phyloP scores from a whole-genome alignment of 2,329 filamentous ascomycete genomes.

The Epichloe amarillans region DNA sequence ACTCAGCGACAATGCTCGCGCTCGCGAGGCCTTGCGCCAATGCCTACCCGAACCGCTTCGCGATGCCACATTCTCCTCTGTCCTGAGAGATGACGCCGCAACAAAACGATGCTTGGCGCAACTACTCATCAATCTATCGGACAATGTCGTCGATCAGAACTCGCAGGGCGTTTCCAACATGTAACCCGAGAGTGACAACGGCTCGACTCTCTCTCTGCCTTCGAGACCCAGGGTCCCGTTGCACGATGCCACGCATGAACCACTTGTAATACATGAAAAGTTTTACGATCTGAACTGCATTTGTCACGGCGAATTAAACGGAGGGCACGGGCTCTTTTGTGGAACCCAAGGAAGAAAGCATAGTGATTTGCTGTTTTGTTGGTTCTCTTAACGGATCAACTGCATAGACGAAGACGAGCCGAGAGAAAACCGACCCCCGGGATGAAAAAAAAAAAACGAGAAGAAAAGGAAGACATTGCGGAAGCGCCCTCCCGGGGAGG shows the following conservation, averaged over 20 bases:
- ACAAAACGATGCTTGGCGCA: constrained; percentile 97
- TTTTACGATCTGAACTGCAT: not conserved
- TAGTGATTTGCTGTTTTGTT: not conserved
- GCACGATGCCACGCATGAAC: constrained; percentile 4
- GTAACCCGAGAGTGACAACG: constrained; percentile 13
- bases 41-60: constrained; percentile 97
- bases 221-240: not conserved
- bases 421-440: not conserved
- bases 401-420: not conserved
- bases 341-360: not conserved
- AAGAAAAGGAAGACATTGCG: not conserved
- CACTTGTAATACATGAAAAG: not conserved
- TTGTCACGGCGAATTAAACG: constrained; percentile 1
- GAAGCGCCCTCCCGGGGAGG: not conserved
- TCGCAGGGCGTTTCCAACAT: constrained; percentile 22
- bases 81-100: constrained; percentile 89
- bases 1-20: constrained; percentile 89
- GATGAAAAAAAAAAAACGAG: not conserved
- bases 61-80: constrained; percentile 92
- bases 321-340: not conserved
- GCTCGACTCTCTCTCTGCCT: not conserved
- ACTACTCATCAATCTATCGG: constrained; percentile 88
- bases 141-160: constrained; percentile 54
- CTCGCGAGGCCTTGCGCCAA: constrained; percentile 85
- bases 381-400: not conserved